Conservation (phyloP, 805 yeast species). For the Kazachstania kunashirensis region DNA sequence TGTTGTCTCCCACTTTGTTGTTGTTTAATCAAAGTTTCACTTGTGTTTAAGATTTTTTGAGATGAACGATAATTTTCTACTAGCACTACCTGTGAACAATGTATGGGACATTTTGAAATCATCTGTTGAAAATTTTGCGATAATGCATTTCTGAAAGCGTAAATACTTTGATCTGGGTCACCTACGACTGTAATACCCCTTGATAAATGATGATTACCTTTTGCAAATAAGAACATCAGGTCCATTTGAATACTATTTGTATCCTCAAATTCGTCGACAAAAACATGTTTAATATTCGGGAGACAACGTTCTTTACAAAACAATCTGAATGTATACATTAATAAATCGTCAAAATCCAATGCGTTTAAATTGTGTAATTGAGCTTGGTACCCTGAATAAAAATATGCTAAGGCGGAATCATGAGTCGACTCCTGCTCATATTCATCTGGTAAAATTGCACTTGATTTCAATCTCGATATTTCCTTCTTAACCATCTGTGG, state of each 20-base stretch:
- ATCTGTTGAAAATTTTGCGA: slow-evolving; percentile 54
- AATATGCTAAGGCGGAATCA: slow-evolving; percentile 27
- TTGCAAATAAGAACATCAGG: slow-evolving; percentile 46
- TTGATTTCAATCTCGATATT: slow-evolving; percentile 50
- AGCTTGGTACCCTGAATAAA: slow-evolving; percentile 47
- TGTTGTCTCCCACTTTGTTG: slow-evolving; percentile 35
- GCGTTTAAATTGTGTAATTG: slow-evolving; percentile 35
- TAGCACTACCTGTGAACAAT: slow-evolving; percentile 34
- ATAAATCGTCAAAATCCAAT: slow-evolving; percentile 78
- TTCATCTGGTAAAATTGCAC: slow-evolving; percentile 38
- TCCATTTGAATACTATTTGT: slow-evolving; percentile 71
- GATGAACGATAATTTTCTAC: slow-evolving; percentile 78
- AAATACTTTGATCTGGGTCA: slow-evolving; percentile 93
- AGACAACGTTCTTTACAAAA: slow-evolving; percentile 37
- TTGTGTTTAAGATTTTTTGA: slow-evolving; percentile 47
- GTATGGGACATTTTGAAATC: slow-evolving; percentile 33
- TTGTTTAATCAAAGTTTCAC: slow-evolving; percentile 57
- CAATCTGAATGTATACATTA: slow-evolving; percentile 45
- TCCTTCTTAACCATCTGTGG: slow-evolving; percentile 33
- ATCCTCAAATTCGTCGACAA: slow-evolving; percentile 94
- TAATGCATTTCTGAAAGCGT: slow-evolving; percentile 77
- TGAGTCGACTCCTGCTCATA: slow-evolving; percentile 24
- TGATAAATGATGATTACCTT: slow-evolving; percentile 31
- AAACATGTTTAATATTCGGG: slow-evolving; percentile 50
- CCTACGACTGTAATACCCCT: slow-evolving; percentile 81